Conservation (phyloP, 148 eudicot genomes). For the Beta vulgaris region DNA sequence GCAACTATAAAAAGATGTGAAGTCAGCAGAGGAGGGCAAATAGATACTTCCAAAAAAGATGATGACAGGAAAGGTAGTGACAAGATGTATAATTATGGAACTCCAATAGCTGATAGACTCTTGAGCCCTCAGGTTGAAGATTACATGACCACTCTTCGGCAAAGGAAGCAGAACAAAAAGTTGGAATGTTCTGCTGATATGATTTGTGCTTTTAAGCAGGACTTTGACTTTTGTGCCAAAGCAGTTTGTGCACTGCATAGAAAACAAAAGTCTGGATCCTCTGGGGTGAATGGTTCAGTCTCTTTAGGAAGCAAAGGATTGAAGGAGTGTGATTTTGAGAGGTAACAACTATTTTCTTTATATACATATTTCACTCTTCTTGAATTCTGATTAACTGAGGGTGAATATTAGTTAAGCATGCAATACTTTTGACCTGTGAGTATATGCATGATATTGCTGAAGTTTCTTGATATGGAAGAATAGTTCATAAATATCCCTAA, state of each 20-base stretch:
- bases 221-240: conserved; percentile 17
- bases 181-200: conserved; percentile 2
- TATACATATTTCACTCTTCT: too few relatives aligned
- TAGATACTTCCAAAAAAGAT: background rate
- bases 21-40: background rate
- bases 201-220: background rate
- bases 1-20: conserved; percentile 7
- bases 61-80: background rate
- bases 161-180: background rate
- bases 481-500: too few relatives aligned
- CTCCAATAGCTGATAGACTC: background rate
- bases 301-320: background rate
- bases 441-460: background rate
- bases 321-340: conserved; percentile 14
- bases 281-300: background rate
- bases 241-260: conserved; percentile 22
- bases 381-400: background rate
- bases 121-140: conserved; percentile 3
- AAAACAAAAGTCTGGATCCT: background rate
- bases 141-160: background rate
- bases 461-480: too few relatives aligned
- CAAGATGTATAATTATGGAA: background rate
- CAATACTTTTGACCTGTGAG: background rate
- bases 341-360: conserved; percentile 15
- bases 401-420: background rate